A percentile compares a stretch with the other conserved stretches of the same genome.
Evolutionary conservation across 495 filamentous ascomycete genomes (phyloP).

Genomic region (Haplographium delicatum): DNA sequence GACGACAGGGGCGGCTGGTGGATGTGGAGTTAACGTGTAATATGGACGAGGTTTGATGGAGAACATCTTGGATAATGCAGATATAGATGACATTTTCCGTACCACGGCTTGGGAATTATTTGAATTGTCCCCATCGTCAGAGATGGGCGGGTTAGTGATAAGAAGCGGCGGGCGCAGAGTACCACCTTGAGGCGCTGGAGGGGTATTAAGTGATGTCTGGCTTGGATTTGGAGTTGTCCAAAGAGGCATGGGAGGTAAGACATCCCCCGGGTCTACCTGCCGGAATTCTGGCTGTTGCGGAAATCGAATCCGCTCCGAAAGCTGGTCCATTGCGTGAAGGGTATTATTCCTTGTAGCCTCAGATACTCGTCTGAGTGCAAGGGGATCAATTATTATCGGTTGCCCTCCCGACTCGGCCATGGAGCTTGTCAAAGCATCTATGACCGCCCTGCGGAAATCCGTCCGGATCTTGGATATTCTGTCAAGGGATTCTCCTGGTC

Average conservation of each 20-base stretch:
- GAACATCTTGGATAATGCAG: not conserved
- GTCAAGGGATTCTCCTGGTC: conserved; percentile 8
- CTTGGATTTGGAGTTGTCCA: not conserved
- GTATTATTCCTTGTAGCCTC: conserved; percentile 13
- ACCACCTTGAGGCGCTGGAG: conserved; percentile 4
- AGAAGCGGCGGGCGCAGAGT: not conserved
- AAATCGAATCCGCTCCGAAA: not conserved
- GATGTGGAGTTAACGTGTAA: conserved; percentile 4
- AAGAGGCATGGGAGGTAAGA: conserved; percentile 15
- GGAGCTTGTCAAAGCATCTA: conserved; percentile 7
- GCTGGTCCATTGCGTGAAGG: conserved; percentile 12
- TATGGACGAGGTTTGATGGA: conserved; percentile 4
- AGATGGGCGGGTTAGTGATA: not conserved
- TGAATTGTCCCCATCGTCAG: not conserved
- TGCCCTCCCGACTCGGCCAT: conserved; percentile 3
- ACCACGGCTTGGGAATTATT: not conserved
- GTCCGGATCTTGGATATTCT: conserved; percentile 12
- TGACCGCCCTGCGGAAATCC: conserved; percentile 6
- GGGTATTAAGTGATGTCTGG: conserved; percentile 1
- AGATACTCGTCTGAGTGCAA: conserved; percentile 3
- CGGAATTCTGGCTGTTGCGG: not conserved
- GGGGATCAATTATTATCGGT: not conserved
- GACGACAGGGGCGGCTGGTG: conserved; percentile 8
- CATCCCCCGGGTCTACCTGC: conserved; percentile 10
- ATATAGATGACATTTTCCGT: not conserved